Evolutionary conservation across 805 yeast genomes (phyloP), one percentile per base, ranked within the genome.

Genomic region (Ogataea trehaloabstinens): DNA sequence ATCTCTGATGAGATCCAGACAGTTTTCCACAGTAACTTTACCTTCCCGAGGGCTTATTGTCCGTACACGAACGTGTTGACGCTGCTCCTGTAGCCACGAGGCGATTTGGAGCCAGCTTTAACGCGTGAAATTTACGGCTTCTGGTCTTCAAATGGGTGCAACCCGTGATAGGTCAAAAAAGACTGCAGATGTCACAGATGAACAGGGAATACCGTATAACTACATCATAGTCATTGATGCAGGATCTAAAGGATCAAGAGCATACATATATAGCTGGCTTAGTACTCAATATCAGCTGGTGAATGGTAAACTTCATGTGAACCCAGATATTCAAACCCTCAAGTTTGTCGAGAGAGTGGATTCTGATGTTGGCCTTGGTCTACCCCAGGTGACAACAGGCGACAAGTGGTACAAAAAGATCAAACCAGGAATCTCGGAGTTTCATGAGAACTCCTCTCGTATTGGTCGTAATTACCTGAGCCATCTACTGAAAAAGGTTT

Each of bases 201-300:
- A 55, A 2, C 55, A 67, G 2, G 74, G 73, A 2, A 57, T 71
- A 1, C 82, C 83, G 1, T 76, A 73, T 42, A 79, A 80, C 53
- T 80, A 79, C 52, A 72, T 80, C 3, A 69, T 80, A 2, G 67
- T 80, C 4, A 71, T 80, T 2, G 87, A 80, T 55, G 76, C 85
- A 1, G 86, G 87, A 0, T 78, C 85, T 3, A 77, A 71, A 41
- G 86, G 86, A 0, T 73, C 84, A 0, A 55, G 86, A 15, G 84
- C 80, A 0, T 77, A 68, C 48, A 68, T 80, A 1, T 80, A 80
- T 58, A 67, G 72, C 39, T 82, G 80, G 78, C 55, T 65, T 29
- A 70, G 73, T 37, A 68, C 76, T 0, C 43, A 52, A 24, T 45
- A 53, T 24, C 39, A 56, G 15, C 31, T 47, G 5, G 52, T 49